Evolutionary conservation across 176 grass and related monocot species (phyloP), one percentile per base, ranked within the genome.

Genomic region (Canna indica): DNA sequence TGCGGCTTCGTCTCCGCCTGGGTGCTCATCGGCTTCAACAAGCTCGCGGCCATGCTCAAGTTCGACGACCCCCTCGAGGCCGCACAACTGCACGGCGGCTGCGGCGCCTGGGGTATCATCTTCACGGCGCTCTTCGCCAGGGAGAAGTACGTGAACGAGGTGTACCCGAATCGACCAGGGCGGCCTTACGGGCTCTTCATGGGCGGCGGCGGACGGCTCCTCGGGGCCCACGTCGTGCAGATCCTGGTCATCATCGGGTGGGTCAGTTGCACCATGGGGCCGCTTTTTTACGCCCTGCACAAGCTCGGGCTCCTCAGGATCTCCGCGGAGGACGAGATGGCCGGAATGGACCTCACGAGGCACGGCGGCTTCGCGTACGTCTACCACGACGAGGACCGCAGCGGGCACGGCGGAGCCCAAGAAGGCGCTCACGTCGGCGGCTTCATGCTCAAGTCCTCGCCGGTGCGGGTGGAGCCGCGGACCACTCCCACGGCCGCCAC

Each of bases 31-130:
- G 88, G 91, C 0, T 47, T 85, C 24, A 96, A 96, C 75, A 79
- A 80, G 34, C 81, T 96, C 41, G 83, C 91, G 1, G 83, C 70
- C n/a, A 72, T 75, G 78, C 45, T 96, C 59, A 91, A 84, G 88
- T 96, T 82, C 76, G 91, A 96, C 64, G 91, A 96, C 70, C 91
- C 91, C 28, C 73, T 96, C n/a, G 91, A 96, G 81, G 91, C 91
- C 16, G 88, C 91, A 57, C 91, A 96, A 88, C 84, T 96, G 4
- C 91, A 96, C 53, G 88, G 91, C 60, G 91, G 91, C 0, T 96
- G 91, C 75, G 91, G 91, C 70, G 76, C 83, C 18, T 91, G 91
- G 91, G 91, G 91, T 24, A 54, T 96, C 72, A 60, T 96, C 83
- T 96, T 96, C 91, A 96, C 91, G 12, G 77, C 83, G 3, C 88